Evolutionary conservation across 78 protist species (phyloP).

Genomic region (Andalucia godoyi): DNA sequence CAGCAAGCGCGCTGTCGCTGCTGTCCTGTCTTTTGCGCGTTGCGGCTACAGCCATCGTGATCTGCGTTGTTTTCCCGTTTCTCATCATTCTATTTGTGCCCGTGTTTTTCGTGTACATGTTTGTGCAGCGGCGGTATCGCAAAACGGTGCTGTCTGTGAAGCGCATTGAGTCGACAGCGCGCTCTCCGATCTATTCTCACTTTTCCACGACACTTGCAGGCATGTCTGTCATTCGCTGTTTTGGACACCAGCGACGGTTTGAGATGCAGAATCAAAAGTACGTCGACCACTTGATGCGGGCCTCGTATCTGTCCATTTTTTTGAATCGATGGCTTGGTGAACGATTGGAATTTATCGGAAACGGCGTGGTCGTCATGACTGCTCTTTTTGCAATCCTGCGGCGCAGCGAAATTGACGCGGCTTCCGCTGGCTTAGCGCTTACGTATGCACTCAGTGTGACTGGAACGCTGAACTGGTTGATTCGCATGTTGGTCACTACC

Average conservation of each 20-base stretch:
- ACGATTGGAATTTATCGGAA: constrained; percentile 27
- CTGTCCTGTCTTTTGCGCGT: neutral
- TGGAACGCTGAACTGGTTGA: neutral
- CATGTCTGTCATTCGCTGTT: constrained; percentile 20
- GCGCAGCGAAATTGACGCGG: constrained; percentile 19
- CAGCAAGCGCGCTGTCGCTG: neutral
- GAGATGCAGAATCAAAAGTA: neutral
- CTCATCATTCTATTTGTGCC: constrained; percentile 11
- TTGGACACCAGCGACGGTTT: neutral
- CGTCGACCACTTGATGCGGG: neutral
- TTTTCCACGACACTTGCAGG: constrained; percentile 37
- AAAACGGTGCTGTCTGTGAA: constrained; percentile 47
- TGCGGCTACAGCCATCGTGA: neutral
- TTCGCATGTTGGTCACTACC: neutral
- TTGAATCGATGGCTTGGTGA: constrained; percentile 20
- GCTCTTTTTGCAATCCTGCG: constrained; percentile 30
- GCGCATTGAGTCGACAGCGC: constrained; percentile 21
- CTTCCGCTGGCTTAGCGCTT: constrained; percentile 55
- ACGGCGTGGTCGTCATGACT: constrained; percentile 28
- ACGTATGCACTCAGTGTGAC: constrained; percentile 22
- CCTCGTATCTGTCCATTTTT: neutral
- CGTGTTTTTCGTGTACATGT: constrained; percentile 34
- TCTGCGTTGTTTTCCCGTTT: neutral
- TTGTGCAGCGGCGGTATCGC: constrained; percentile 49
- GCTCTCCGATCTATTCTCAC: constrained; percentile 34